Evolutionary conservation across 257 asterid species (phyloP), one percentile per base, ranked within the genome.

Genomic region (Capsicum baccatum): DNA sequence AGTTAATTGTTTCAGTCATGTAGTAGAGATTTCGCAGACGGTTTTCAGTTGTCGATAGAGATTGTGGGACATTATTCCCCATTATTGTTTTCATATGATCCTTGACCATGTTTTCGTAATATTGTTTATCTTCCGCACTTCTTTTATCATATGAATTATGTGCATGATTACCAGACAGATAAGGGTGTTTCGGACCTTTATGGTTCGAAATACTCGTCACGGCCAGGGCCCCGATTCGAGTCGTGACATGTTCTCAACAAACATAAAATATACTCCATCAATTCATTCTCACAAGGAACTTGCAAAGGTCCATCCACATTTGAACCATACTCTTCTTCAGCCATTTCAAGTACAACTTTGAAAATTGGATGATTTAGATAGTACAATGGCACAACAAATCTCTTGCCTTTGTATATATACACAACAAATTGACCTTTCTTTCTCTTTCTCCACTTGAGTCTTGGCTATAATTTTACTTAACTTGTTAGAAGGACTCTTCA

Each of bases 321-420:
- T 56, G 78, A 79, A 9, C 94, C 91, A 42, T 90, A 89, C 85
- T 92, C 92, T 71, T 90, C 93, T 80, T 92, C 91, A 35, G 92
- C 94, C 94, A 92, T 92, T 83, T 91, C 91, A 19, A 91, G 26
- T 74, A 92, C 60, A 79, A 92, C 94, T 81, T 88, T 84, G 86
- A 92, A 87, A 62, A 91, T 91, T 1, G 95, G 93, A 81, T 89
- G 92, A 39, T 92, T 87, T 56, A 91, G 83, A 83, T 84, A 89
- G 15, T 88, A 83, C 16, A 89, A 66, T 3, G 94, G 90, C 15
- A 91, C 86, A 7, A 80, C 85, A 59, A 89, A 89, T 26, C 86
- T 86, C 54, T 86, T 83, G 83, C 88, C 88, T 85, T 92, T 2
- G 93, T 89, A 87, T 90, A 92, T 89, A 87, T 90, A 92, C 58